Evolutionary conservation across 1,284 basidiomycete genomes (phyloP).

Genomic region (Ustilago curta): DNA sequence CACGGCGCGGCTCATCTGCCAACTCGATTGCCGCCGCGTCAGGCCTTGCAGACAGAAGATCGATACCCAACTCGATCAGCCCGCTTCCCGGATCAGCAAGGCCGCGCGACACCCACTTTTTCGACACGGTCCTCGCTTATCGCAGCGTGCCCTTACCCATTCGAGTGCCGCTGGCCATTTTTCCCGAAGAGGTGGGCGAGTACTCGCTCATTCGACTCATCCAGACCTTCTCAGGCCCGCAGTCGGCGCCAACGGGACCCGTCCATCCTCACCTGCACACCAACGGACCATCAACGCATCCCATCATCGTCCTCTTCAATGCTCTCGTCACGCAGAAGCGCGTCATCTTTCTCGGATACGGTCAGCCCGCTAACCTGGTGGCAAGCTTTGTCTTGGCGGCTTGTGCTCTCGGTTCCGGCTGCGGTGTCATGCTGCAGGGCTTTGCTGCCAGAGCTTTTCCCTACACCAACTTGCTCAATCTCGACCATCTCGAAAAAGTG

Average conservation of each 20-base stretch:
- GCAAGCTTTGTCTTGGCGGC: conserved; percentile 91
- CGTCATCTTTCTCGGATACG: conserved; percentile 91
- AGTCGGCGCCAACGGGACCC: conserved; percentile 75
- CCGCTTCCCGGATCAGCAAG: conserved; percentile 19
- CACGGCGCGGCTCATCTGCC: conserved; percentile 42
- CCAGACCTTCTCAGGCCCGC: conserved; percentile 82
- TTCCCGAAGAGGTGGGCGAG: conserved; percentile 92
- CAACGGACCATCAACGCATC: conserved; percentile 88
- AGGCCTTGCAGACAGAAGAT: conserved; percentile 19
- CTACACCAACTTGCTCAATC: conserved; percentile 87
- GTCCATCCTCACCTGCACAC: conserved; percentile 91
- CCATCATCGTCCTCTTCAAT: conserved; percentile 93
- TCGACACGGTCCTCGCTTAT: conserved; percentile 84
- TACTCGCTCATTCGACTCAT: conserved; percentile 92
- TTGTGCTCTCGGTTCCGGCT: conserved; percentile 89
- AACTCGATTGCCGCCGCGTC: conserved; percentile 26
- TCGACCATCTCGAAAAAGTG: conserved; percentile 88
- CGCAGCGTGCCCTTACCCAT: conserved; percentile 52
- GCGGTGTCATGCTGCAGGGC: conserved; percentile 80
- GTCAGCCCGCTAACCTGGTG: conserved; percentile 79
- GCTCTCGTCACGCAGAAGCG: conserved; percentile 92
- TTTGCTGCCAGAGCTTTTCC: conserved; percentile 91
- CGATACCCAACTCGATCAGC: conserved; percentile 15
- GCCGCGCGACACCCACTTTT: conserved; percentile 87
- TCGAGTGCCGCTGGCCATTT: conserved; percentile 57